A percentile compares a stretch with the other conserved stretches of the same genome.
Evolutionary conservation across 2,329 filamentous ascomycete genomes (phyloP).

Genomic region (Ophiostoma pallidulum): DNA sequence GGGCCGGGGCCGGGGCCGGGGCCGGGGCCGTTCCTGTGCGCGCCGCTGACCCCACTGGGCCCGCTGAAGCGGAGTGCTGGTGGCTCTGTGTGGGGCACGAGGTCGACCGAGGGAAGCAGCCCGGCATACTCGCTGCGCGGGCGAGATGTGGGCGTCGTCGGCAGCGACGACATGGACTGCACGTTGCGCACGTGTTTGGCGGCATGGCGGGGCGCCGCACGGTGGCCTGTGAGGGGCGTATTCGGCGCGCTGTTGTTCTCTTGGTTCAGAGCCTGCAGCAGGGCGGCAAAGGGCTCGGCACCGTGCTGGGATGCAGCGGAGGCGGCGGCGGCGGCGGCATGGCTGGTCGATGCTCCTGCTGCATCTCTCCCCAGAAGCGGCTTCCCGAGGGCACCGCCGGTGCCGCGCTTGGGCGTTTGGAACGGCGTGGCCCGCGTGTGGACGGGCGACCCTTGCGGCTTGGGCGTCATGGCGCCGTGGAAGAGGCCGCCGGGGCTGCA

Average conservation of each 20-base stretch:
- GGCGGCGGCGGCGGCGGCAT: not conserved
- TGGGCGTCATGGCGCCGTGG: conserved; percentile 51
- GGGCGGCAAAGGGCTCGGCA: conserved; percentile 64
- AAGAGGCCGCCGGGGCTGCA: conserved; percentile 64
- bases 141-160: conserved; percentile 59
- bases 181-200: conserved; percentile 63
- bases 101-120: conserved; percentile 52
- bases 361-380: no score
- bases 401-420: conserved; percentile 35
- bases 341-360: no score
- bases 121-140: conserved; percentile 38
- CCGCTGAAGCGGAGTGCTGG: conserved; percentile 26
- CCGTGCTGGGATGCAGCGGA: no score
- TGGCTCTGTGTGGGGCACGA: conserved; percentile 52
- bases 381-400: no score
- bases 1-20: no score
- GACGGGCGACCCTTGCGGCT: conserved; percentile 34
- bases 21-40: not conserved
- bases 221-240: conserved; percentile 48
- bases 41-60: not conserved
- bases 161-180: conserved; percentile 78
- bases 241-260: conserved; percentile 66
- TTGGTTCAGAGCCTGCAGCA: conserved; percentile 73
- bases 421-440: conserved; percentile 40
- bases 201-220: conserved; percentile 37